phyloP scores from a whole-genome alignment of 208 protist species.

The Crithidia bombi region DNA sequence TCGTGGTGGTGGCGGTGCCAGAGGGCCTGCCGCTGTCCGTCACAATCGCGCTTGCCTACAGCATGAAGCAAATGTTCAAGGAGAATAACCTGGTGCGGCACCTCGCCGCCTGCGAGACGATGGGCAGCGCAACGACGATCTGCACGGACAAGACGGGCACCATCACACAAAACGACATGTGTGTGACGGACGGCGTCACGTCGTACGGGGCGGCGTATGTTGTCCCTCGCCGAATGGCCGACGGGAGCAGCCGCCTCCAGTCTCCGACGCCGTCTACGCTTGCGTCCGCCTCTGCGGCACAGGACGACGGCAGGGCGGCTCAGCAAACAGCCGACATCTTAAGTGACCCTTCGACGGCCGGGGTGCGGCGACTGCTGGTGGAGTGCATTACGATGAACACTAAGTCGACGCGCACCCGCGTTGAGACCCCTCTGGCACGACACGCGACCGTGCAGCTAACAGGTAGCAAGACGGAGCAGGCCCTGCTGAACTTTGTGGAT shows the following conservation, averaged over 20 bases:
- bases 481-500: slow-evolving; percentile 48
- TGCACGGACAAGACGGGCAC: slow-evolving; percentile 97
- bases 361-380: slow-evolving; percentile 45
- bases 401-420: slow-evolving; percentile 36
- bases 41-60: slow-evolving; percentile 97
- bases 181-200: slow-evolving; percentile 59
- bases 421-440: slow-evolving; percentile 45
- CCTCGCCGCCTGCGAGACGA: slow-evolving; percentile 96
- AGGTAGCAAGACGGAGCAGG: slow-evolving; percentile 76
- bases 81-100: slow-evolving; percentile 97
- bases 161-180: slow-evolving; percentile 94
- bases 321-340: slow-evolving; percentile 38
- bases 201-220: slow-evolving; percentile 22
- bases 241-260: slow-evolving; percentile 6
- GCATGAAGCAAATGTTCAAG: slow-evolving; percentile 94
- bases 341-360: slow-evolving; percentile 5
- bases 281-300: neutral
- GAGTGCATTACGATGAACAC: slow-evolving; percentile 76
- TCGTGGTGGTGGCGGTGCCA: slow-evolving; percentile 97
- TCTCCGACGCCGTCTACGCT: neutral
- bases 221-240: slow-evolving; percentile 12
- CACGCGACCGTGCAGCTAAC: slow-evolving; percentile 53
- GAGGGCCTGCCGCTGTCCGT: slow-evolving; percentile 98
- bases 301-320: neutral
- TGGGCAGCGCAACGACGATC: slow-evolving; percentile 95